Percentiles rank a stretch among this genome's conserved stretches.
Evolutionary conservation across 73 alveolate species (phyloP).

Genomic region (Diophrys sp.): DNA sequence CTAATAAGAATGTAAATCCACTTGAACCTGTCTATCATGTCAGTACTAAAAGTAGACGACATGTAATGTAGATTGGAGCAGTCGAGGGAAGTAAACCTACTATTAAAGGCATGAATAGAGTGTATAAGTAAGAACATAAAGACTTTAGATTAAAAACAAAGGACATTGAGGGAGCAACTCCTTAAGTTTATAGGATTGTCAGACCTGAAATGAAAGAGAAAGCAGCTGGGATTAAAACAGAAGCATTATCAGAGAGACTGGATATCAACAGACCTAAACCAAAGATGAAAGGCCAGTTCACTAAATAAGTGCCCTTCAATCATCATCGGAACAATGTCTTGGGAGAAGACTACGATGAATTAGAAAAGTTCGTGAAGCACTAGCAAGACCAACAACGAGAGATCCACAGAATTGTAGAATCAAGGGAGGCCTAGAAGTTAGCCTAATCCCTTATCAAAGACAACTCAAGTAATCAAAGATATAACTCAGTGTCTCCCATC

Average conservation of each 20-base stretch:
- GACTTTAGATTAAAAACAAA: conserved; percentile 7
- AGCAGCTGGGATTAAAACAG: background rate
- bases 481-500: too few relatives aligned
- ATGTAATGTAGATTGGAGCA: conserved; percentile 13
- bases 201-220: background rate
- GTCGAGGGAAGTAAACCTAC: conserved; percentile 13
- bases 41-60: conserved; percentile 13
- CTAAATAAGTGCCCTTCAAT: background rate
- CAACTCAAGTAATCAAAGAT: too few relatives aligned
- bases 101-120: background rate
- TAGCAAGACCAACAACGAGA: too few relatives aligned
- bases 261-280: background rate
- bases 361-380: background rate
- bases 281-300: background rate
- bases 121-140: background rate
- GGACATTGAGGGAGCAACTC: conserved; percentile 22
- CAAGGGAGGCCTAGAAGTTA: too few relatives aligned
- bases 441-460: too few relatives aligned
- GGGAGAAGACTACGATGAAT: background rate
- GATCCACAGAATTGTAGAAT: too few relatives aligned
- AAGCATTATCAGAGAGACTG: background rate
- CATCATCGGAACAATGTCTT: too few relatives aligned
- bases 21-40: conserved; percentile 12
- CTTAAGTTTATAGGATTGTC: background rate
- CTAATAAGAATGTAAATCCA: conserved; percentile 9